A percentile compares a stretch with the other conserved stretches of the same genome.
Evolutionary conservation across 2,329 filamentous ascomycete genomes (phyloP).

Genomic region (Bipolaris zeicola): DNA sequence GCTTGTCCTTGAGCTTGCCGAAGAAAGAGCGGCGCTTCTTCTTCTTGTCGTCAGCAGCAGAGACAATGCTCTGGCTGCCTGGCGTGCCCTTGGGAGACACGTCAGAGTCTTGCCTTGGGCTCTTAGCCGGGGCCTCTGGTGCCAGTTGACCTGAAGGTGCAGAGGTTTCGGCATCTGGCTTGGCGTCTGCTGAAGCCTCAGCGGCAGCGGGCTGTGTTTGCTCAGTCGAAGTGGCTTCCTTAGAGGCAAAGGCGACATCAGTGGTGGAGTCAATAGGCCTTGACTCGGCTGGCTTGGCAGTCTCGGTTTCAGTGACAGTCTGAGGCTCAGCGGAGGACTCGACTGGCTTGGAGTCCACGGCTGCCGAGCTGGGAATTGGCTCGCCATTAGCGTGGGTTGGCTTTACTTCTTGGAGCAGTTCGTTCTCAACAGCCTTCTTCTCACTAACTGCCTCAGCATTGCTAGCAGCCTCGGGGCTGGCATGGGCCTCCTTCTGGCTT

Average conservation of each 20-base stretch:
- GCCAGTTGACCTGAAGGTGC: slow-evolving; percentile 16
- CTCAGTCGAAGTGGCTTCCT: slow-evolving; percentile 45
- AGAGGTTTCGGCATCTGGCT: slow-evolving; percentile 29
- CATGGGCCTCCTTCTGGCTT: slow-evolving; percentile 69
- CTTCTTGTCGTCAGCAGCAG: slow-evolving; percentile 48
- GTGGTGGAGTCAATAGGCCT: slow-evolving; percentile 39
- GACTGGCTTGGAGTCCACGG: slow-evolving; percentile 33
- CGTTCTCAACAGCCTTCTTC: slow-evolving; percentile 72
- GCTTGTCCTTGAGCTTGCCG: slow-evolving; percentile 57
- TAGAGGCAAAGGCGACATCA: slow-evolving; percentile 52
- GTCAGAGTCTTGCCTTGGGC: slow-evolving; percentile 31
- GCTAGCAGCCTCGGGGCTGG: slow-evolving; percentile 68
- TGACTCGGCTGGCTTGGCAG: slow-evolving; percentile 33
- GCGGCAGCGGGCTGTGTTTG: slow-evolving; percentile 51
- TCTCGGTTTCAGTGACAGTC: slow-evolving; percentile 46
- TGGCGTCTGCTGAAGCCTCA: slow-evolving; percentile 47
- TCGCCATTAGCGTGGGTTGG: slow-evolving; percentile 28
- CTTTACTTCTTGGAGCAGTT: slow-evolving; percentile 60
- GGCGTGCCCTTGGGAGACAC: slow-evolving; percentile 47
- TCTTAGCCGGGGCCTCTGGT: slow-evolving; percentile 42
- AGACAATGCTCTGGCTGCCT: slow-evolving; percentile 44
- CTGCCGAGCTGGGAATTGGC: slow-evolving; percentile 40
- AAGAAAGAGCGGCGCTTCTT: slow-evolving; percentile 56
- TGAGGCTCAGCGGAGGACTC: slow-evolving; percentile 43
- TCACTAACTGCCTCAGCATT: slow-evolving; percentile 68